Conservation (phyloP, 495 filamentous ascomycete genomes). For the Antarctomyces pellizariae region DNA sequence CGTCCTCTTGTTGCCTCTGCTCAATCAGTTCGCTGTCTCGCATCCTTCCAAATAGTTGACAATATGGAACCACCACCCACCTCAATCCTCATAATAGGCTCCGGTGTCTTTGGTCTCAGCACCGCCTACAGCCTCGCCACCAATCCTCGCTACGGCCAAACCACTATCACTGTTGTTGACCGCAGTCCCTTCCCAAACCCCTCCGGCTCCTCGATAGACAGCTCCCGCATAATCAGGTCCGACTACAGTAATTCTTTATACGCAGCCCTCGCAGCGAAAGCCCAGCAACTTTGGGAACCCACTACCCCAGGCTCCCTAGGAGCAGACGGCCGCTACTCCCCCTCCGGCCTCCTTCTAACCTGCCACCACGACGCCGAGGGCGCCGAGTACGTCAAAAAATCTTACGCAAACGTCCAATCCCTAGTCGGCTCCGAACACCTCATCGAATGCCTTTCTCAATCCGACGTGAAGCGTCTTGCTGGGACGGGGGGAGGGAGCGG, state of each 20-base stretch:
- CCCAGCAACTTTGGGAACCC: constrained; percentile 48
- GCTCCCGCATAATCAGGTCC: constrained; percentile 53
- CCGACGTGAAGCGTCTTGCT: too few relatives aligned
- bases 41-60: too few relatives aligned
- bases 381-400: constrained; percentile 35
- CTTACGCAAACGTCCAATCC: constrained; percentile 5
- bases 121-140: constrained; percentile 38
- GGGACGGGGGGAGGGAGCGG: constrained; percentile 28
- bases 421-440: too few relatives aligned
- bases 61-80: too few relatives aligned
- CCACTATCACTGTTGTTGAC: constrained; percentile 44
- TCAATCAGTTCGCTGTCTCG: too few relatives aligned
- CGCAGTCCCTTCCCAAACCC: constrained; percentile 44
- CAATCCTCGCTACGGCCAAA: constrained; percentile 27
- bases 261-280: constrained; percentile 38
- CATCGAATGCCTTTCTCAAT: too few relatives aligned
- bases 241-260: constrained; percentile 64
- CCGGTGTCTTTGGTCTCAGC: constrained; percentile 54
- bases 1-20: too few relatives aligned
- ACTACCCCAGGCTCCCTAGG: constrained; percentile 27
- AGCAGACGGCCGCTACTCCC: constrained; percentile 42
- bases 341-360: constrained; percentile 51
- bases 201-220: constrained; percentile 50
- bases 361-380: constrained; percentile 22
- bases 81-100: constrained; percentile 51